Evolutionary conservation across 2,329 filamentous ascomycete genomes (phyloP).

Genomic region (Pseudogymnoascus sp.): DNA sequence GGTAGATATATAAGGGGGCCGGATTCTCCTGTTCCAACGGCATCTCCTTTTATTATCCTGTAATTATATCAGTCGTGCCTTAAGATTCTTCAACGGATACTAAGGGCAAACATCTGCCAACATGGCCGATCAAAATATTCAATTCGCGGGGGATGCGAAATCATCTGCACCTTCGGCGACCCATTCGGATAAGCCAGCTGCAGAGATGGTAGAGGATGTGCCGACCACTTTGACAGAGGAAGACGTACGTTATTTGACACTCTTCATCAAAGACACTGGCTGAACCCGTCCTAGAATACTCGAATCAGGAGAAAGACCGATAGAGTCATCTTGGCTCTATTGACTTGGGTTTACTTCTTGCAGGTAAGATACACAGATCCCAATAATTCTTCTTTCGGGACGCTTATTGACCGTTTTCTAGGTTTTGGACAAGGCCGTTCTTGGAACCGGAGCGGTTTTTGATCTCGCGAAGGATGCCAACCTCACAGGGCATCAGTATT

Average conservation of each 20-base stretch:
- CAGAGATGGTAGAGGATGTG: not conserved
- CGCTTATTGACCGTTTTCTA: not conserved
- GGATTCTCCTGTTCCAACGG: not conserved
- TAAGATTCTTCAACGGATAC: not conserved
- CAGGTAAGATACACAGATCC: constrained; percentile 29
- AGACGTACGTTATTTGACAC: not conserved
- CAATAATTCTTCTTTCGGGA: constrained; percentile 5
- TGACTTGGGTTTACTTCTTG: constrained; percentile 53
- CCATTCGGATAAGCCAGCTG: not conserved
- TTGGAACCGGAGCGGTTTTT: constrained; percentile 42
- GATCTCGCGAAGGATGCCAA: constrained; percentile 39
- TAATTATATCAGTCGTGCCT: not conserved
- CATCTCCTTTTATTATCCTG: not conserved
- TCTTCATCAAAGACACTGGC: not conserved
- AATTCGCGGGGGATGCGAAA: not conserved
- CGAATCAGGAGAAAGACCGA: constrained; percentile 57
- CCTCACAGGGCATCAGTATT: constrained; percentile 41
- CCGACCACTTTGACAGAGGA: not conserved
- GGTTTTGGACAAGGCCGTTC: constrained; percentile 21
- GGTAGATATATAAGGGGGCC: constrained; percentile 3
- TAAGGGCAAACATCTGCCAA: not conserved
- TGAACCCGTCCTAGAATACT: constrained; percentile 34
- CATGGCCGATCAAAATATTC: constrained; percentile 1
- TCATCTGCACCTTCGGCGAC: not conserved
- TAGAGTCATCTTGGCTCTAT: constrained; percentile 46